Base-by-base conservation (phyloP, 164 flowering plant genomes). In the Magnolia sinica region DNA sequence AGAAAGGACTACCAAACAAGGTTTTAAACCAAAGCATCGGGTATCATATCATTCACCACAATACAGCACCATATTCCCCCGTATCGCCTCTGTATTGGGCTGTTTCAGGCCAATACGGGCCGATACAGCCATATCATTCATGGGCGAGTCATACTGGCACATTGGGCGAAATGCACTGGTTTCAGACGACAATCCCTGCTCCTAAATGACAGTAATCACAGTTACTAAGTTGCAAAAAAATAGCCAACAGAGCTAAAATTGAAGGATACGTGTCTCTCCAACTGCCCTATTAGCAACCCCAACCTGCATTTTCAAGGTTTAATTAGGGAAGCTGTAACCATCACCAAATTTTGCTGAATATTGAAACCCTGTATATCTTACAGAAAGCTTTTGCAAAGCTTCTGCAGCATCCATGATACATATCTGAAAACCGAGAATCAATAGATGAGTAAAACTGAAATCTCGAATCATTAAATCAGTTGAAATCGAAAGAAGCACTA, bases 261-360 rank as follows among this genome's bases (percentile, higher is more conserved):
- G 59, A 27, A 84, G 92, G 92, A 91, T 88, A 90, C 96, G 93
- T 66, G 98, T 94, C 86, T 94, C 98, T 81, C 97, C 97, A 78
- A 94, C 95, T 70, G 97, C 91, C 83, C 93, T 84, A 80, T 91
- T 91, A 29, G 93, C 87, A 82, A 88, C 81, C n/a, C 97, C 97
- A 65, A 74, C 84, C 98, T 94, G 91, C 87, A 85, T 61, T 78
- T 59, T 14, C 16, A 77, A 63, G 3, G 71, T 71, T 20, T 9
- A 64, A 8, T 76, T 85, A 51, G 84, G 82, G 22, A 74, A 82
- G 67, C 45, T 27, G 51, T 45, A 64, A 63, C 3, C 1, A 51
- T 8, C 13, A 66, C 2, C 50, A 24, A 24, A 50, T 13, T 76
- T 65, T 61, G 65, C 37, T 31, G 22, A n/a, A 76, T 59, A 31